phyloP scores from a whole-genome alignment of 495 filamentous ascomycete species.

The Tuber melanosporum region DNA sequence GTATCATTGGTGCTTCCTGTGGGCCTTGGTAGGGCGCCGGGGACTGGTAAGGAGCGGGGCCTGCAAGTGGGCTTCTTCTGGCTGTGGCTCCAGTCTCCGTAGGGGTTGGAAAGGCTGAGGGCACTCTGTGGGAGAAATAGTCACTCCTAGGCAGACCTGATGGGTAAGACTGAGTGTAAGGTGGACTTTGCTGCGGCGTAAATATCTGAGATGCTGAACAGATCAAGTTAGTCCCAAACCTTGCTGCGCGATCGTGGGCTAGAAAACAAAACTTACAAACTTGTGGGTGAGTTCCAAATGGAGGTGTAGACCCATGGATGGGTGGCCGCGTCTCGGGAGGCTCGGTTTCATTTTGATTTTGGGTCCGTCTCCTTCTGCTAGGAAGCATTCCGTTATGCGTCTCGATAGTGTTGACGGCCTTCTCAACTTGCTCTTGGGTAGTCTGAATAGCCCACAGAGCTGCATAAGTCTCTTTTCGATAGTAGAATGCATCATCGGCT shows the following conservation, averaged over 20 bases:
- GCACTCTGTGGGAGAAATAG: conserved; percentile 7
- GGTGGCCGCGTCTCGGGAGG: neutral
- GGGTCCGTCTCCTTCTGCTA: conserved; percentile 28
- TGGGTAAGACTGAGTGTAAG: conserved; percentile 6
- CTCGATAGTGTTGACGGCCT: conserved; percentile 26
- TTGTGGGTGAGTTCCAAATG: neutral
- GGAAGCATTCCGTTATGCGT: conserved; percentile 28
- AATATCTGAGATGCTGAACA: conserved; percentile 11
- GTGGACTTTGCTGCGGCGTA: conserved; percentile 14
- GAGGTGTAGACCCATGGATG: neutral
- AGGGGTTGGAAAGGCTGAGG: neutral
- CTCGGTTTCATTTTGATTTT: conserved; percentile 18
- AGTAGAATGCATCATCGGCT: conserved; percentile 23
- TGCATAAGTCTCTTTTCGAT: conserved; percentile 28
- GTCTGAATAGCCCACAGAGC: conserved; percentile 37
- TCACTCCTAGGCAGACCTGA: conserved; percentile 18
- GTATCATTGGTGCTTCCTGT: conserved; percentile 8
- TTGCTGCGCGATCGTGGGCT: neutral
- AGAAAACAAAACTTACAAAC: neutral
- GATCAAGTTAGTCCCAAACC: neutral
- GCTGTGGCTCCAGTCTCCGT: neutral
- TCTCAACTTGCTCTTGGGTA: conserved; percentile 31
- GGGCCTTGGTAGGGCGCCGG: conserved; percentile 10
- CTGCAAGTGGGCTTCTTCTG: conserved; percentile 10
- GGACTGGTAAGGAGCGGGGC: conserved; percentile 12